These are phyloP conservation scores for Penicillium rolfsii DNA, from an alignment of 2,329 filamentous ascomycete species.

Conservation along the genomic window DNA sequence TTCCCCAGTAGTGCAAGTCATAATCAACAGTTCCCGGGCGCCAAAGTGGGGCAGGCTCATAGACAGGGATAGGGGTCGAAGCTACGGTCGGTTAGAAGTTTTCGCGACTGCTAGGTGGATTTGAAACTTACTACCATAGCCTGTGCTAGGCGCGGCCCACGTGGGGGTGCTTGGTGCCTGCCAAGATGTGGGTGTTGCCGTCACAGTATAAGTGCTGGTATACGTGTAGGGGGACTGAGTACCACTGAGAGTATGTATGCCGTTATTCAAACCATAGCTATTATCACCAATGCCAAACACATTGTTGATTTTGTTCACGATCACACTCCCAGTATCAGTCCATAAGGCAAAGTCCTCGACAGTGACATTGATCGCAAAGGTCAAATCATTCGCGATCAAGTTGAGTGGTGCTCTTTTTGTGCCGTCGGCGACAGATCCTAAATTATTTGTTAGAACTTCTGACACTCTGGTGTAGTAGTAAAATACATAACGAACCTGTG, in stretches of 20 bases:
- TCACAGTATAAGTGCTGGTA: constrained; percentile 37
- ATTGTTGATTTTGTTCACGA: constrained; percentile 42
- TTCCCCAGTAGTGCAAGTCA: constrained; percentile 38
- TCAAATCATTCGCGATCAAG: constrained; percentile 39
- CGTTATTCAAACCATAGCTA: constrained; percentile 24
- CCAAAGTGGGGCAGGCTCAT: constrained; percentile 41
- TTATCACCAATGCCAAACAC: constrained; percentile 40
- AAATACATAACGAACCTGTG: constrained; percentile 4
- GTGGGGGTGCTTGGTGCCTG: constrained; percentile 32
- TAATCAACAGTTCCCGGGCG: constrained; percentile 34
- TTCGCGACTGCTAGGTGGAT: too few relatives aligned
- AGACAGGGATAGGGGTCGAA: constrained; percentile 36
- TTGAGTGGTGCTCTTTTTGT: constrained; percentile 34
- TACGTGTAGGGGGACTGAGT: constrained; percentile 24
- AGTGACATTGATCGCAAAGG: constrained; percentile 37
- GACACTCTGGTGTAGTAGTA: too few relatives aligned
- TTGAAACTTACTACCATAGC: constrained; percentile 35
- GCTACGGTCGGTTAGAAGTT: constrained; percentile 18
- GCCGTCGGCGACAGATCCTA: constrained; percentile 40
- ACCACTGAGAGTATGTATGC: constrained; percentile 2
- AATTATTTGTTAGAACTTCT: not conserved
- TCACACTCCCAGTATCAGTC: constrained; percentile 31
- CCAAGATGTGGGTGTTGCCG: constrained; percentile 36
- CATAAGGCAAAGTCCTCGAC: constrained; percentile 42
- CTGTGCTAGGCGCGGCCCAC: constrained; percentile 37